Conservation (phyloP, 371 early-diverging fungal species). For the Funneliformis caledonium region DNA sequence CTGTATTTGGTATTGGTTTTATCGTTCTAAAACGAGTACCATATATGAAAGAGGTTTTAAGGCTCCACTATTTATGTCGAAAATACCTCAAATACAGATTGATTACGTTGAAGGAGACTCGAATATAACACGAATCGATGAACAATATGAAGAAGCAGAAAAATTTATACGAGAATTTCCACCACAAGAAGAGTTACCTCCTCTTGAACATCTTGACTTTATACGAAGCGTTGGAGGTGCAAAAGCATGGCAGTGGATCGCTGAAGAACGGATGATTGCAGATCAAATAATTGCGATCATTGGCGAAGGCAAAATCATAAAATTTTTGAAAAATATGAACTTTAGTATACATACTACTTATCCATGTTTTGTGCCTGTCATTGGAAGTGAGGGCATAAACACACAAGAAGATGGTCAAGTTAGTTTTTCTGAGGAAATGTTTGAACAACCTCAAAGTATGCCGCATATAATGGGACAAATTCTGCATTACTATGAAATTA, state of each 20-base stretch:
- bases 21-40: background rate
- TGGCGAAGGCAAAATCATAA: background rate
- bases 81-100: no score
- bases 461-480: background rate
- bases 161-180: background rate
- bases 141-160: slow-evolving; percentile 1
- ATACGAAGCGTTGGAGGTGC: slow-evolving; percentile 18
- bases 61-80: background rate
- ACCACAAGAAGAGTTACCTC: slow-evolving; percentile 16
- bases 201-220: background rate
- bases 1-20: background rate
- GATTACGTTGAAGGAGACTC: no score
- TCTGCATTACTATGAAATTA: slow-evolving; percentile 36
- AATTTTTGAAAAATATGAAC: background rate
- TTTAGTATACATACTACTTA: slow-evolving; percentile 18
- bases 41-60: background rate
- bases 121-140: background rate
- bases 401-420: background rate
- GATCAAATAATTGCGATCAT: background rate
- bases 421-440: background rate
- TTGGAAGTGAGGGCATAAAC: background rate
- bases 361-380: slow-evolving; percentile 26
- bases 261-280: background rate
- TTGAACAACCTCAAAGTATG: background rate
- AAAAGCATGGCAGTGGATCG: background rate